Conservation (phyloP, 306 rosid genomes). For the Leucaena leucocephala region DNA sequence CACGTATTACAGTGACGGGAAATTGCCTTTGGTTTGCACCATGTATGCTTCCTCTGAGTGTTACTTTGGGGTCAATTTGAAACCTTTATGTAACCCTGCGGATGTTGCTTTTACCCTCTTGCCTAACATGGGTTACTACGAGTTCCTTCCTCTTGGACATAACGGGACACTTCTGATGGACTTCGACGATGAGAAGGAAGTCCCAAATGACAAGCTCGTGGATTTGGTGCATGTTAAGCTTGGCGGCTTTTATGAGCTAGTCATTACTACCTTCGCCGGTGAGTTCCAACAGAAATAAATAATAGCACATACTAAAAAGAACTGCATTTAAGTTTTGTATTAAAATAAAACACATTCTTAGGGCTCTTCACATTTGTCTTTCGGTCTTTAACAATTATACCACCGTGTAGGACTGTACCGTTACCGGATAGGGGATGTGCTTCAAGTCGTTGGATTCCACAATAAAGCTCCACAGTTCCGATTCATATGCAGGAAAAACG, state of each 20-base stretch:
- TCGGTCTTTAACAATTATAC: background rate
- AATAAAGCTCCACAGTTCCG: constrained; percentile 79
- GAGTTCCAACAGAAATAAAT: constrained; percentile 1
- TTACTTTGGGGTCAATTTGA: constrained; percentile 84
- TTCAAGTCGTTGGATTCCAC: constrained; percentile 77
- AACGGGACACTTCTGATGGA: constrained; percentile 68
- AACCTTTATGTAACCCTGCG: constrained; percentile 67
- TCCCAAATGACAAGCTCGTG: constrained; percentile 62
- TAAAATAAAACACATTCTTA: background rate
- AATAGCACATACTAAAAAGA: background rate
- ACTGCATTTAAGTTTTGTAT: background rate
- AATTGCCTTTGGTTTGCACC: constrained; percentile 72
- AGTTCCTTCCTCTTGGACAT: constrained; percentile 77
- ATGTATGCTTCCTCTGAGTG: constrained; percentile 95
- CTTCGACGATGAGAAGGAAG: constrained; percentile 57
- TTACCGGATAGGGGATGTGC: constrained; percentile 87
- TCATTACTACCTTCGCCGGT: constrained; percentile 91
- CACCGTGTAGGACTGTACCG: constrained; percentile 60
- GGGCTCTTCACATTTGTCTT: background rate
- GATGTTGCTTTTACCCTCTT: constrained; percentile 81
- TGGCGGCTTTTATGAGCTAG: constrained; percentile 79
- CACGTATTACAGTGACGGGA: constrained; percentile 69
- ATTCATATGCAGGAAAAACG: constrained; percentile 84
- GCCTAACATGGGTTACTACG: constrained; percentile 90
- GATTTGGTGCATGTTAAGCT: constrained; percentile 66